Evolutionary conservation across 805 yeast species (phyloP).

Genomic region (Saccharomycopsis capsularis): DNA sequence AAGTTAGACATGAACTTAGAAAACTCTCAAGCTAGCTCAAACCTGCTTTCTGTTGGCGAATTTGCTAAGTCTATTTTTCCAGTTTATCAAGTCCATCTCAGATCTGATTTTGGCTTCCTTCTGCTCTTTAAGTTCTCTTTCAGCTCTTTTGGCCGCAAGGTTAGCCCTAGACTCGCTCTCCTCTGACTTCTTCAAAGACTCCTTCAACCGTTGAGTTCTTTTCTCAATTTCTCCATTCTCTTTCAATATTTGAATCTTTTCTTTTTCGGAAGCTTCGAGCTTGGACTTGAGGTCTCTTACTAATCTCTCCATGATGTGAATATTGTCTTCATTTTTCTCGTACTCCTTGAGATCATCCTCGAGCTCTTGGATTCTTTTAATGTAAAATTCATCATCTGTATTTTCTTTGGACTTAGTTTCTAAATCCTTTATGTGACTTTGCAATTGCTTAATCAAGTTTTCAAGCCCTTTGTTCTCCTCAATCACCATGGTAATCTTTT

Average conservation of each 20-base stretch:
- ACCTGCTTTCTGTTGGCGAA: conserved; percentile 2
- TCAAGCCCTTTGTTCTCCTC: conserved; percentile 65
- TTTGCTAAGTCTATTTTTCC: conserved; percentile 32
- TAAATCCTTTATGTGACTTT: conserved; percentile 36
- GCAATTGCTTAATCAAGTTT: conserved; percentile 47
- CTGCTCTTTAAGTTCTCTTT: conserved; percentile 50
- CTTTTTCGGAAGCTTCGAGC: conserved; percentile 43
- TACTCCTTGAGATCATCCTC: conserved; percentile 44
- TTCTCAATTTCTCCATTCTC: conserved; percentile 52
- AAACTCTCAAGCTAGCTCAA: too few species aligned
- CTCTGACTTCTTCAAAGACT: conserved; percentile 37
- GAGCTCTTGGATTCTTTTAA: conserved; percentile 44
- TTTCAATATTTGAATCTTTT: conserved; percentile 46
- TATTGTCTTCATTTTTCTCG: conserved; percentile 43
- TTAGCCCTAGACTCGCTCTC: conserved; percentile 39
- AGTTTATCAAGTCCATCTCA: conserved; percentile 51
- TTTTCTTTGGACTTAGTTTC: conserved; percentile 45
- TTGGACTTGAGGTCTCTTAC: conserved; percentile 48
- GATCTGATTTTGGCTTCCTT: conserved; percentile 46
- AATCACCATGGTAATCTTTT: conserved; percentile 46
- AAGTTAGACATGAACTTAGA: background rate
- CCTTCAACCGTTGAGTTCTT: conserved; percentile 40
- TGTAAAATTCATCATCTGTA: conserved; percentile 37
- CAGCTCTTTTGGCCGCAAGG: conserved; percentile 38
- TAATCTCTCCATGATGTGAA: conserved; percentile 49